Conservation (phyloP, 2,329 filamentous ascomycete species). For the Xylariomycetidae sp. region DNA sequence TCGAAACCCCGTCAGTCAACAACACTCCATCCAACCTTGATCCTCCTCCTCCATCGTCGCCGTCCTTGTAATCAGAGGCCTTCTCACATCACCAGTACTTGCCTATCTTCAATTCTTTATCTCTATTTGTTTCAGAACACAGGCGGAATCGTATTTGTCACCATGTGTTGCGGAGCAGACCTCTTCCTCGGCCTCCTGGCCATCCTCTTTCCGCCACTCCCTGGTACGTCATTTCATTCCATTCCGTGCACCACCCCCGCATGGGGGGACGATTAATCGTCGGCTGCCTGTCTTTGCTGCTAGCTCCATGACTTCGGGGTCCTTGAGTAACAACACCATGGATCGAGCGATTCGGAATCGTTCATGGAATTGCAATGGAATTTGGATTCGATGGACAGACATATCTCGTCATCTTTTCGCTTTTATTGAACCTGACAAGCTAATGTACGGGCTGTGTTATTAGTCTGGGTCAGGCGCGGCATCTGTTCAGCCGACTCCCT, state of each 20-base stretch:
- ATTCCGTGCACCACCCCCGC: slow-evolving; percentile 3
- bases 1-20: too few species aligned
- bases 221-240: slow-evolving; percentile 47
- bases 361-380: too few species aligned
- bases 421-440: neutral
- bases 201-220: slow-evolving; percentile 60
- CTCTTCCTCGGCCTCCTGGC: slow-evolving; percentile 61
- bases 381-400: too few species aligned
- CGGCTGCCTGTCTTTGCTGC: too few species aligned
- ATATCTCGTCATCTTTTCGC: neutral
- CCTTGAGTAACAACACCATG: too few species aligned
- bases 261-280: too few species aligned
- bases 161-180: slow-evolving; percentile 57
- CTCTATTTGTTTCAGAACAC: too few species aligned
- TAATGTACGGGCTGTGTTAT: slow-evolving; percentile 1
- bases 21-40: too few species aligned
- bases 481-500: slow-evolving; percentile 88
- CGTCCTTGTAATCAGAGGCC: slow-evolving; percentile 1
- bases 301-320: too few species aligned
- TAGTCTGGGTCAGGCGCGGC: slow-evolving; percentile 95
- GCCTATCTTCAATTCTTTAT: neutral
- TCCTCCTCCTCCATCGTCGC: too few species aligned
- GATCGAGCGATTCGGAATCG: too few species aligned
- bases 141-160: too few species aligned
- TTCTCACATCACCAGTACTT: neutral